Evolutionary conservation across 164 flowering plant genomes (phyloP).

Genomic region (Liquidambar formosana): DNA sequence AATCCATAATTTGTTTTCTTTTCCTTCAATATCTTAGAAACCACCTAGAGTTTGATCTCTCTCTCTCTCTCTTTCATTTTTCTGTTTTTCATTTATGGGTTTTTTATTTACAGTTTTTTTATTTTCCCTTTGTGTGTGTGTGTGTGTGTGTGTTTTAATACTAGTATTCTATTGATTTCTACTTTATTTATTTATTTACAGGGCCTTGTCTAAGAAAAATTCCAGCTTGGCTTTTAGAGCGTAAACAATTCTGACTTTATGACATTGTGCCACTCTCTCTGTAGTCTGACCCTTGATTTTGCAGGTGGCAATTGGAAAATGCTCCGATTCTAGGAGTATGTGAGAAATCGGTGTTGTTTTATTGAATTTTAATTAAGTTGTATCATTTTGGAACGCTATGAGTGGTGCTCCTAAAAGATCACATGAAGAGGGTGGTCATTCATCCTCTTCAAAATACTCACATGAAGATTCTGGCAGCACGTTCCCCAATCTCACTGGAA

Average conservation of each 20-base stretch:
- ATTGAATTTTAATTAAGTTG: not conserved
- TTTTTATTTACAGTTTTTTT: too few relatives aligned
- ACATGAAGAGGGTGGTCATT: conserved; percentile 58
- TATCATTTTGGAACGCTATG: conserved; percentile 28
- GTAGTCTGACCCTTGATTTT: not conserved
- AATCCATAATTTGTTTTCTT: too few relatives aligned
- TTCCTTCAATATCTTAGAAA: too few relatives aligned
- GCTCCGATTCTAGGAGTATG: not conserved
- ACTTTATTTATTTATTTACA: too few relatives aligned
- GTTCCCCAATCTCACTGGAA: conserved; percentile 27
- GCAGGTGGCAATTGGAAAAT: not conserved
- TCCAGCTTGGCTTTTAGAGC: not conserved
- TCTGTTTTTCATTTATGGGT: too few relatives aligned
- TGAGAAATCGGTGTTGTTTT: not conserved
- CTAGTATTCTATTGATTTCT: too few relatives aligned
- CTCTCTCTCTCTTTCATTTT: too few relatives aligned
- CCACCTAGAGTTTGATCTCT: too few relatives aligned
- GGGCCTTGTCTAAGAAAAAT: too few relatives aligned
- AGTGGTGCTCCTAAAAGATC: conserved; percentile 62
- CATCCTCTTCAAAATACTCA: conserved; percentile 40
- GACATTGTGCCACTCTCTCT: not conserved
- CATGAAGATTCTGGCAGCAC: conserved; percentile 40
- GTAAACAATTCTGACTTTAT: not conserved
- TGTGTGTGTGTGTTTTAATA: too few relatives aligned
- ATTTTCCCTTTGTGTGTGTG: too few relatives aligned